Evolutionary conservation across 257 asterid species (phyloP).

Genomic region (Fraxinus anomala): DNA sequence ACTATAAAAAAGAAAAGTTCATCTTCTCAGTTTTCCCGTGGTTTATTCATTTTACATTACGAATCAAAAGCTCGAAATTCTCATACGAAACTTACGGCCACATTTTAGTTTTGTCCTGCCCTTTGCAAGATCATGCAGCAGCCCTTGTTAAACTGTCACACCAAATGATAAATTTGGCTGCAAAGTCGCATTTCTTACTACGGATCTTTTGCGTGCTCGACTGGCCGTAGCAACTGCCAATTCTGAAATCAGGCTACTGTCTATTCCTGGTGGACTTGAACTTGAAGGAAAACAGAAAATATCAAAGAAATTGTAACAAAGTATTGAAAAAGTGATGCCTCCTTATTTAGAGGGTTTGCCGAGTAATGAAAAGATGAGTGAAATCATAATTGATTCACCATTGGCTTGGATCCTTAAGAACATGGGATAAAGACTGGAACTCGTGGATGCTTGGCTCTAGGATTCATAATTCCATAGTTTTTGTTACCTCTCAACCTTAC

Average conservation of each 20-base stretch:
- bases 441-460: conserved; percentile 55
- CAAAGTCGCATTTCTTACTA: conserved; percentile 46
- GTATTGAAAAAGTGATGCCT: conserved; percentile 37
- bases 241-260: conserved; percentile 28
- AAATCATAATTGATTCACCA: conserved; percentile 46
- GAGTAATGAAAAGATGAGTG: conserved; percentile 30
- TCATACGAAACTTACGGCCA: conserved; percentile 30
- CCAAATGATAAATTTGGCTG: conserved; percentile 37
- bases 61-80: background rate
- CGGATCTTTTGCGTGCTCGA: conserved; percentile 25
- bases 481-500: background rate
- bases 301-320: conserved; percentile 32
- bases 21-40: background rate
- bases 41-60: background rate
- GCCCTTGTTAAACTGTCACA: conserved; percentile 52
- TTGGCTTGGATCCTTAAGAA: conserved; percentile 46
- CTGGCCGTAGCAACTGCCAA: conserved; percentile 18
- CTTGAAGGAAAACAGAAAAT: conserved; percentile 36
- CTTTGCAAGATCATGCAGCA: conserved; percentile 56
- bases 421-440: conserved; percentile 42
- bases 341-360: conserved; percentile 40
- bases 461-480: conserved; percentile 40
- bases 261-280: conserved; percentile 45
- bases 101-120: conserved; percentile 45
- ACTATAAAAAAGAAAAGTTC: background rate